Evolutionary conservation across 345 rosid genomes (phyloP), one percentile per base, ranked within the genome.

Genomic region (Trapa incisa): DNA sequence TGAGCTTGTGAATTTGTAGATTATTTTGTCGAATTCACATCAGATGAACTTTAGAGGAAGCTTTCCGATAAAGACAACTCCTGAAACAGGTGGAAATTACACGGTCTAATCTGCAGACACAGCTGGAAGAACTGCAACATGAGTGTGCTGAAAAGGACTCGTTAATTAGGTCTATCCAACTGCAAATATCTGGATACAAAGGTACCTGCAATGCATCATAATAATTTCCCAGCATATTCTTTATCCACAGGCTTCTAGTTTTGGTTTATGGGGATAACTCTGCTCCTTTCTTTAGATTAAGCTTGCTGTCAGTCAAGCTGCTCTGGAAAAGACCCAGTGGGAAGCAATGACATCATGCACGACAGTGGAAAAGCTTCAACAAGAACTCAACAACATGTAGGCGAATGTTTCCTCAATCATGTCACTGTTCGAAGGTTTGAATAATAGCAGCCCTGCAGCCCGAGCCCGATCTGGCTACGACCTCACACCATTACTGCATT

Each of bases 221-320:
- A 52, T 52, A 52, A 52, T 3, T 22, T 52, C 29, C 16, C n/a
- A 0, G 22, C 2, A 52, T 58, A 56, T 57, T 48, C 29, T 66
- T 22, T 22, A 66, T 33, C 65, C 53, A 42, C 70, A 52, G 29
- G 47, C 29, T 17, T 16, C 2, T 41, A 43, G 5, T 60, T 22
- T 9, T 29, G 16, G 50, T 16, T 64, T 6, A 64, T 16, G 17
- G 50, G 32, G 14, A 4, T 41, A 35, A 13, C 2, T 13, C 38
- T 42, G 50, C 15, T 45, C 36, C 15, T 47, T 43, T 33, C 22
- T 48, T 56, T 84, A 86, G 97, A 80, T 94, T 71, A 87, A 89
- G 78, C 96, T 91, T 71, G 99, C 97, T 39, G 99, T 91, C 81
- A 94, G 75, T 81, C 96, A 91, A 79, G 99, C 99, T 45, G 87